Percentiles rank a stretch among this genome's conserved stretches.
Evolutionary conservation across 352 stramenopile genomes (phyloP).

Genomic region (Blastocystis sp.): DNA sequence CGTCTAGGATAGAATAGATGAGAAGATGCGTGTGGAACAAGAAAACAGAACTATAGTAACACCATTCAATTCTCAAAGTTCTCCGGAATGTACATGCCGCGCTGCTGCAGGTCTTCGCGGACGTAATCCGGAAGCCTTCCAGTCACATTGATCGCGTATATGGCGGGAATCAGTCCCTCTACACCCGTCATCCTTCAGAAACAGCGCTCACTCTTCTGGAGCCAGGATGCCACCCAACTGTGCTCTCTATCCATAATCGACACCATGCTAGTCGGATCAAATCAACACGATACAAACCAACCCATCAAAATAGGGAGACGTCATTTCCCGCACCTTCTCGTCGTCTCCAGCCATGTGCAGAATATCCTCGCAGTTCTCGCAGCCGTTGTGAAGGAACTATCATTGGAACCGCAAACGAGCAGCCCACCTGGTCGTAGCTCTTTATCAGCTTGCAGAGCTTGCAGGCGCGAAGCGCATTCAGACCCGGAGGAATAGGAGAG

Average conservation of each 20-base stretch:
- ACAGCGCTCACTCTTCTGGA: slow-evolving; percentile 40
- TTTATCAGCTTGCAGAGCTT: slow-evolving; percentile 66
- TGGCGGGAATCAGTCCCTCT: slow-evolving; percentile 26
- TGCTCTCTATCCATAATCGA: slow-evolving; percentile 48
- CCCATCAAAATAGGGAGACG: slow-evolving; percentile 66
- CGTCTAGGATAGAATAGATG: background rate
- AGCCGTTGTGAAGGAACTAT: slow-evolving; percentile 65
- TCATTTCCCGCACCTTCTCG: slow-evolving; percentile 39
- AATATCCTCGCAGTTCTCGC: slow-evolving; percentile 62
- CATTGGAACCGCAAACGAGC: background rate
- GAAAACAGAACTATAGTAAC: background rate
- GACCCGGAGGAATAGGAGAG: slow-evolving; percentile 35
- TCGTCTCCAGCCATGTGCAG: slow-evolving; percentile 62
- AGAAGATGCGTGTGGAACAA: background rate
- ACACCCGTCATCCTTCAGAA: background rate
- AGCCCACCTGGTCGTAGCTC: slow-evolving; percentile 32
- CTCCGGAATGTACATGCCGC: slow-evolving; percentile 40
- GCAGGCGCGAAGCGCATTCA: slow-evolving; percentile 47
- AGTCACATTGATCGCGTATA: slow-evolving; percentile 63
- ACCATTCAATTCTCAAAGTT: slow-evolving; percentile 50
- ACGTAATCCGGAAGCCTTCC: slow-evolving; percentile 43
- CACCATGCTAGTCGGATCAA: slow-evolving; percentile 33
- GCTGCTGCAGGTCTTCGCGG: slow-evolving; percentile 3
- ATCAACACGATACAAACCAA: background rate
- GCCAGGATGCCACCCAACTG: slow-evolving; percentile 55